Base-by-base conservation (phyloP, 768 basidiomycete genomes). In the Termitomyces sp. region DNA sequence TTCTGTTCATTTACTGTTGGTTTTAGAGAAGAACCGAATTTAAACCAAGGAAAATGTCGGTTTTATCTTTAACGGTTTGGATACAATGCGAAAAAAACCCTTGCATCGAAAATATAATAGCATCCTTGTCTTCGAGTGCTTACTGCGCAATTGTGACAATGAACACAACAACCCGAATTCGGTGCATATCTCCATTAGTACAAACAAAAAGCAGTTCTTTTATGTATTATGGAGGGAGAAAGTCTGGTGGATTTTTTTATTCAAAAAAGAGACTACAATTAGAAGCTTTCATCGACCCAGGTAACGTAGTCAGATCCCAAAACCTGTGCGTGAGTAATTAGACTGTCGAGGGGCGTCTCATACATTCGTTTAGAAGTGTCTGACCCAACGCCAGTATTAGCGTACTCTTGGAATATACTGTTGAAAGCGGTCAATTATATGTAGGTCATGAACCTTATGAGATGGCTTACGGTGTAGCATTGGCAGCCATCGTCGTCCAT, bases 311-410 rank as follows among this genome's bases (percentile, higher is more conserved):
- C 56, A 12, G 64, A 55, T 12, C 67, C 67, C 23, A 68, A 37
- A 10, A 66, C 67, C 28, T 63, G 61, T 6, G 35, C 54, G 12
- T 68, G 63, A 5, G 64, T 64, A 6, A 68, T 61, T 0, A 57
- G 56, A n/a, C 62, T 50, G 27, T 56, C 48, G 32, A 64, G 56
- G 3, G 65, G 52, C 6, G 67, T 68, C 39, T 64, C 60, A 30
- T 58, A 63, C 19, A 64, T 55, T 25, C 67, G 63, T 30, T 55
- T 30, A 23, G 66, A 66, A 21, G 64, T 68, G 49, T 50, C 55
- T 3, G 66, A 60, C n/a, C 67, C 67, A 11, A 61, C 64, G 0
- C 67, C 67, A 25, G 67, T 67, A 51, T 68, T 68, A 2, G 42
- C 56, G n/a, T 63, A 61, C 35, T 68, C 67, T 47, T 59, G 58